Percentiles rank a stretch among this genome's conserved stretches.
phyloP scores from a whole-genome alignment of 176 grass and related monocot species.

The Aegilops umbellulata region DNA sequence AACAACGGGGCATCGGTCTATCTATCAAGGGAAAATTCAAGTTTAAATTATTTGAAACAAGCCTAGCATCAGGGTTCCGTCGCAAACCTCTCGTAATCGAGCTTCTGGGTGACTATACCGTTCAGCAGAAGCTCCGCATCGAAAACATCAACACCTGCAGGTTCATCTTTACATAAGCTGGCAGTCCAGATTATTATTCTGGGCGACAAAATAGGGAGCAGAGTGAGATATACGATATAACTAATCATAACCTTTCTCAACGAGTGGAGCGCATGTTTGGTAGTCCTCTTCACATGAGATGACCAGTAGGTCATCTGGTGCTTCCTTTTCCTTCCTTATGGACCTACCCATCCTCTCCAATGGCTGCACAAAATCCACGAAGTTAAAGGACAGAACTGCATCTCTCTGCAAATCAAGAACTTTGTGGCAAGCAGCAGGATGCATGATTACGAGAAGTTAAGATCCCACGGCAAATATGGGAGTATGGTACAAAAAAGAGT shows the following conservation, averaged over 20 bases:
- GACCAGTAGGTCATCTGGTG: conserved; percentile 68
- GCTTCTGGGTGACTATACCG: conserved; percentile 78
- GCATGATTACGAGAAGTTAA: conserved; percentile 1
- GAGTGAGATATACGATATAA: background rate
- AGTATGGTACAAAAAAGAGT: background rate
- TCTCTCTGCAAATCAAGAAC: background rate
- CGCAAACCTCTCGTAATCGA: conserved; percentile 75
- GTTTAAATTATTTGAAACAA: background rate
- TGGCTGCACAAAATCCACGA: conserved; percentile 45
- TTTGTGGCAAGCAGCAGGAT: background rate
- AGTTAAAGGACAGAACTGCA: background rate
- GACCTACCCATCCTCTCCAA: conserved; percentile 78
- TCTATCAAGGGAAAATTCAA: background rate
- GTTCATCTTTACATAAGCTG: conserved; percentile 25
- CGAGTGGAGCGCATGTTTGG: conserved; percentile 42
- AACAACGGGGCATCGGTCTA: background rate
- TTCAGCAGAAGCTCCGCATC: conserved; percentile 68
- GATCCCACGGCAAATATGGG: background rate
- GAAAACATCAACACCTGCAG: conserved; percentile 50
- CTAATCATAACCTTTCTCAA: conserved; percentile 64
- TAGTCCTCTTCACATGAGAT: conserved; percentile 90
- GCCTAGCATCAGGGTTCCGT: background rate
- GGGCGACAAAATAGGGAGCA: background rate
- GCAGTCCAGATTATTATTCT: background rate
- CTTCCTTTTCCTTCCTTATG: conserved; percentile 48